Base-by-base conservation (phyloP, 192 early-diverging fungal genomes). In the Umbelopsis sp. region DNA sequence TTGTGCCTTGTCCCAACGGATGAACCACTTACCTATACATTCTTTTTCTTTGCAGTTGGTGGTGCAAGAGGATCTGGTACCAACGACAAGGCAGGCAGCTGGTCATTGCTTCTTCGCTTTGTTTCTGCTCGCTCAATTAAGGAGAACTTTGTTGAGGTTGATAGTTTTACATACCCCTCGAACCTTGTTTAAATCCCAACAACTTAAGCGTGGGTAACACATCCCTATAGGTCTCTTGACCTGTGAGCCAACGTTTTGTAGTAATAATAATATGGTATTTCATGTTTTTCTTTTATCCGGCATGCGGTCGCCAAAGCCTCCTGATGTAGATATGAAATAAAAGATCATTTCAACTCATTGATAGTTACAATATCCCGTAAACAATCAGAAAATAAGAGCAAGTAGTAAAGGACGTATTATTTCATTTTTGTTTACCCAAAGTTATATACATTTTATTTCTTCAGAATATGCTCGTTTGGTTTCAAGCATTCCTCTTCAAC, bases 21-120 rank as follows among this genome's bases (percentile, higher is more conserved):
- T 49, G 47, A n/a, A 17, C 20, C n/a, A 49, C 47, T 49, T 17
- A 49, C 16, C n/a, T 17, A 16, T 49, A 1, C 11, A 0, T 21
- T 49, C 10, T 21, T 21, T 4, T 49, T 49, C 20, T 36, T 20
- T 7, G 9, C 22, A 66, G 31, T 99, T 79, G 97, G 97, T 74
- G 97, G 97, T 73, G 89, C 88, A 72, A 89, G 95, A 73, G 92
- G 87, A 20, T 96, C 94, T 16, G 97, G 97, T 52, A 99, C 97
- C n/a, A 99, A 99, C 78, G 97, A 99, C 77, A 99, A 99, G 88
- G 96, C 95, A n/a, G 97, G 97, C 56, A 85, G 87, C 85, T 88
- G 88, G 32, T 84, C 81, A 11, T 79, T 91, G 68, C 71, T 85
- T 45, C 45, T 38, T 67, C 91, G 97, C 73, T 98, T 96, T 80